Percentiles rank a stretch among this genome's conserved stretches.
Conservation (phyloP, 2,329 filamentous ascomycete genomes). For the Aureobasidium sp. region DNA sequence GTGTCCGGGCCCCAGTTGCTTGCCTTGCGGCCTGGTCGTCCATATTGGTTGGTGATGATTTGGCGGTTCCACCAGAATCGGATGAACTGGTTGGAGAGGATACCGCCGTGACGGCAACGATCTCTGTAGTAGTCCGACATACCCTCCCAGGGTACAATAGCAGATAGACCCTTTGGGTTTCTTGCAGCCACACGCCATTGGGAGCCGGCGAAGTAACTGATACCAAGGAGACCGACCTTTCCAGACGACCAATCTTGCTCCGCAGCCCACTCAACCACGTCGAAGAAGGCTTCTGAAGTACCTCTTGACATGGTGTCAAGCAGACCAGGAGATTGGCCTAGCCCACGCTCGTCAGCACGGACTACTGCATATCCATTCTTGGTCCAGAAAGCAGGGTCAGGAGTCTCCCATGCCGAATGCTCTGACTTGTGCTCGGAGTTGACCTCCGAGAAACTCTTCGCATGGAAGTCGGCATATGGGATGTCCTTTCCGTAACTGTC, state of each 20-base stretch:
- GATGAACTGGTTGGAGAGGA: conserved; percentile 39
- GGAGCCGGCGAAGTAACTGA: conserved; percentile 45
- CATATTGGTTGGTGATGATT: conserved; percentile 63
- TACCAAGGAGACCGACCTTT: conserved; percentile 41
- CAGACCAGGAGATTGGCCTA: conserved; percentile 46
- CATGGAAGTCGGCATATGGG: conserved; percentile 52
- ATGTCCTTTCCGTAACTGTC: conserved; percentile 62
- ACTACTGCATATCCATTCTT: conserved; percentile 26
- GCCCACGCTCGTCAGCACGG: conserved; percentile 44
- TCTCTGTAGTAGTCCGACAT: conserved; percentile 50
- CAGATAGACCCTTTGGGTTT: conserved; percentile 44
- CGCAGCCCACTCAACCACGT: conserved; percentile 21
- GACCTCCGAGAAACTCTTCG: conserved; percentile 41
- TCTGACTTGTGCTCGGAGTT: conserved; percentile 33
- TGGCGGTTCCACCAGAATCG: conserved; percentile 62
- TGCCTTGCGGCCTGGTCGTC: conserved; percentile 38
- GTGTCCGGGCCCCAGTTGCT: conserved; percentile 49
- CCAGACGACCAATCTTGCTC: conserved; percentile 23
- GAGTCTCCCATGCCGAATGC: conserved; percentile 42
- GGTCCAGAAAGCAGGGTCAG: conserved; percentile 34
- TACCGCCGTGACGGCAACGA: conserved; percentile 35
- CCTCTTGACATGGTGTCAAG: conserved; percentile 48
- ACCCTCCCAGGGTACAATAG: conserved; percentile 50
- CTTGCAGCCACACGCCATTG: conserved; percentile 51
- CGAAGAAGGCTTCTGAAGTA: conserved; percentile 32